Conservation (phyloP, 164 flowering plant species). For the Umbellularia californica region DNA sequence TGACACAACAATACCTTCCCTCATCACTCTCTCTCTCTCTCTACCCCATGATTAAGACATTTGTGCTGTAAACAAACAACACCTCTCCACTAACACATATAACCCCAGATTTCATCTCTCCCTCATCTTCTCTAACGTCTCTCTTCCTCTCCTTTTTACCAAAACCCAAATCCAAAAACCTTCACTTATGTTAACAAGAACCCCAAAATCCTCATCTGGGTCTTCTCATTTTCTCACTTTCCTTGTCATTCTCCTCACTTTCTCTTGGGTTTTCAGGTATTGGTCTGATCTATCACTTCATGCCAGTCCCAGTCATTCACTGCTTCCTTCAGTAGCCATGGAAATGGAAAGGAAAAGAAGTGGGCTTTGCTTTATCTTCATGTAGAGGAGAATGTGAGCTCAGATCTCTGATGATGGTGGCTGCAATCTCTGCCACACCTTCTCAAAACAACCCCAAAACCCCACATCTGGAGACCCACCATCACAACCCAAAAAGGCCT, state of each 20-base stretch:
- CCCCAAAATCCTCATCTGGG: neutral
- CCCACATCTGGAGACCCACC: conserved; percentile 3
- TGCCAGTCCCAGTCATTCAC: neutral
- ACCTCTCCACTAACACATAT: too few relatives aligned
- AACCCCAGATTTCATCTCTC: too few relatives aligned
- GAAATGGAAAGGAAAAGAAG: neutral
- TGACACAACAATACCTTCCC: too few relatives aligned
- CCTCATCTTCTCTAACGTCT: neutral
- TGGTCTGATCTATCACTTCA: neutral
- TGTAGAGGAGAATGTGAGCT: conserved; percentile 7
- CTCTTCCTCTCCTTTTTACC: neutral
- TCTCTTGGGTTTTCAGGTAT: neutral
- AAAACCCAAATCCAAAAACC: neutral
- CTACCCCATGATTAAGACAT: too few relatives aligned
- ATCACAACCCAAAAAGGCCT: conserved; percentile 18
- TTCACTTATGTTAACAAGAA: neutral
- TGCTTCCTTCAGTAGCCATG: neutral
- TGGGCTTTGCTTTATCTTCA: neutral
- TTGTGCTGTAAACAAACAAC: too few relatives aligned
- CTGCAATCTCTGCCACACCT: conserved; percentile 45
- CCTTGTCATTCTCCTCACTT: neutral
- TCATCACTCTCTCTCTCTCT: too few relatives aligned
- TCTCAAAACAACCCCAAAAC: conserved; percentile 11
- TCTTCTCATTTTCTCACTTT: neutral
- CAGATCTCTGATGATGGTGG: conserved; percentile 52